Evolutionary conservation across 805 yeast species (phyloP).

Genomic region (Isabelozyma heimii): DNA sequence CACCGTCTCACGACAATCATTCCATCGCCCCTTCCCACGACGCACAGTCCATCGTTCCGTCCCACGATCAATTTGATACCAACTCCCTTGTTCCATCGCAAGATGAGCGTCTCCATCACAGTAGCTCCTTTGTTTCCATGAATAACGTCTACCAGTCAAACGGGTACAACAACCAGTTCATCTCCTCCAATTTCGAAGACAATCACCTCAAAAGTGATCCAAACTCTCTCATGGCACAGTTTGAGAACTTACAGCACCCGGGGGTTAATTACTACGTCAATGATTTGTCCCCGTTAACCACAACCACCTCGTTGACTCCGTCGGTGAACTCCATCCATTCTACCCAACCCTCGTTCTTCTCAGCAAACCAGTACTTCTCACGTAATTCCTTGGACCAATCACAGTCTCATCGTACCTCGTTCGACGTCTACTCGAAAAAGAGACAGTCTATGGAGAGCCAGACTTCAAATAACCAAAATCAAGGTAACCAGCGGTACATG

Average conservation of each 20-base stretch:
- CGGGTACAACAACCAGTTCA: constrained; percentile 2
- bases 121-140: not conserved
- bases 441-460: constrained; percentile 31
- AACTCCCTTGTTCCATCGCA: not conserved
- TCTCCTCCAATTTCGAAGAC: constrained; percentile 9
- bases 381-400: constrained; percentile 38
- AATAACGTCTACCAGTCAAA: not conserved
- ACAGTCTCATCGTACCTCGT: constrained; percentile 23
- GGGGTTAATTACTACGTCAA: constrained; percentile 5
- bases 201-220: constrained; percentile 8
- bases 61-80: not conserved
- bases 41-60: not conserved
- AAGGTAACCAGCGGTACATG: constrained; percentile 21
- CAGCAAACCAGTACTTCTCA: constrained; percentile 40
- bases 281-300: constrained; percentile 42
- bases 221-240: not conserved
- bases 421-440: constrained; percentile 29
- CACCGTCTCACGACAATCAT: constrained; percentile 3
- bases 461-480: constrained; percentile 8
- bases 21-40: not conserved
- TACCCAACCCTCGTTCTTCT: constrained; percentile 41
- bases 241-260: not conserved
- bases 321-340: constrained; percentile 40
- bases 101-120: not conserved
- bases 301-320: constrained; percentile 42